These are phyloP conservation scores for Nyssa sinensis DNA, from an alignment of 148 eudicot species.

Conservation along the genomic window DNA sequence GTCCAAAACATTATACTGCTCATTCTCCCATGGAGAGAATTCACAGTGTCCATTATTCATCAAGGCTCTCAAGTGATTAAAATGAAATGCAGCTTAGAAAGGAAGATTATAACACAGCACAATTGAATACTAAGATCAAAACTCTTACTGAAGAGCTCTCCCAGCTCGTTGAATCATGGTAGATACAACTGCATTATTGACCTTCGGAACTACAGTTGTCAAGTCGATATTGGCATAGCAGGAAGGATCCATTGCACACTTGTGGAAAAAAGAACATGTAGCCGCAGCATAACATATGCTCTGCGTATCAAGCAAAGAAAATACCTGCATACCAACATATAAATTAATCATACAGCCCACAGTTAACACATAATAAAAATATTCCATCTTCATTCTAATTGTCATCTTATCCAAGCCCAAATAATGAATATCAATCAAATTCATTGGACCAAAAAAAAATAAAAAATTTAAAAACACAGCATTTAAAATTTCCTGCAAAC, in stretches of 20 bases:
- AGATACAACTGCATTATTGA: conserved; percentile 59
- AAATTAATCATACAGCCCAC: neutral
- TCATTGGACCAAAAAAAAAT: neutral
- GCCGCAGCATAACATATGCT: conserved; percentile 62
- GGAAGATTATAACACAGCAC: neutral
- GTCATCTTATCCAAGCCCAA: neutral
- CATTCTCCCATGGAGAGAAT: neutral
- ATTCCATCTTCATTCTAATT: neutral
- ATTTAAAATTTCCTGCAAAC: neutral
- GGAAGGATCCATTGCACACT: conserved; percentile 58
- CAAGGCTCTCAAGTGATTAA: neutral
- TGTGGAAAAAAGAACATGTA: conserved; percentile 53
- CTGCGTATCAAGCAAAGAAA: conserved; percentile 60
- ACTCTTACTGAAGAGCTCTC: conserved; percentile 43
- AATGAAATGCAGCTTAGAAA: neutral
- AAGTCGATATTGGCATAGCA: conserved; percentile 62
- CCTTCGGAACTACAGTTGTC: conserved; percentile 50
- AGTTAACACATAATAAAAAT: conserved; percentile 8
- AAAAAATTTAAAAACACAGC: too few relatives aligned
- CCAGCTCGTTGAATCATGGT: conserved; percentile 74
- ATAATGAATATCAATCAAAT: neutral
- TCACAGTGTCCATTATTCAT: neutral
- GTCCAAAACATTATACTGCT: neutral
- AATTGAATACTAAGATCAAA: neutral
- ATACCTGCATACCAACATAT: conserved; percentile 35